Percentiles rank a stretch among this genome's conserved stretches.
Conservation (phyloP, 768 basidiomycete genomes). For the Austroboletus eburneus region DNA sequence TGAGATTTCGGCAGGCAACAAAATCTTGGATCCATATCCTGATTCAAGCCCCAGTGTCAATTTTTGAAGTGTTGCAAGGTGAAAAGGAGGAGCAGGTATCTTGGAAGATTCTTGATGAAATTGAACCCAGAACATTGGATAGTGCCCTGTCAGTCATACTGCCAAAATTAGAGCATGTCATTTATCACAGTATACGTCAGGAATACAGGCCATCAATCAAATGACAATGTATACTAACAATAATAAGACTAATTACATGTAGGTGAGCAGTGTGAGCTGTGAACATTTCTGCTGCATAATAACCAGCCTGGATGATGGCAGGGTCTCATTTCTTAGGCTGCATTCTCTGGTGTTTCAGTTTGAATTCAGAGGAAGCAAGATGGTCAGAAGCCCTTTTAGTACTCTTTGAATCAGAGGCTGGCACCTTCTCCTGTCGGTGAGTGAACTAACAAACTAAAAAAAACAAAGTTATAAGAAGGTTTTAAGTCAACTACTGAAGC, state of each 20-base stretch:
- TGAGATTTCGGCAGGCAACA: neutral
- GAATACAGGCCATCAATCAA: neutral
- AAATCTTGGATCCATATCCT: neutral
- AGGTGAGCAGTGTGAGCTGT: neutral
- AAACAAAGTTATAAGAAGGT: neutral
- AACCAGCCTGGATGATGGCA: neutral
- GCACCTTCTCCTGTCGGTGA: neutral
- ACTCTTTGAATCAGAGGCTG: neutral
- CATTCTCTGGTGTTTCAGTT: neutral
- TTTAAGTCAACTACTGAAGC: too few relatives aligned
- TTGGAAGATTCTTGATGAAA: conserved; percentile 11
- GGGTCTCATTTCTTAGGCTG: neutral
- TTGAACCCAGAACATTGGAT: conserved; percentile 10
- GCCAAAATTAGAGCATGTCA: conserved; percentile 1
- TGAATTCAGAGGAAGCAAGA: neutral
- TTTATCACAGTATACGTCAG: neutral
- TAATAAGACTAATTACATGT: neutral
- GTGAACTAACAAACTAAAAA: neutral
- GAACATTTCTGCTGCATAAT: neutral
- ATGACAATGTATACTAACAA: neutral
- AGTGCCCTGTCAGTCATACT: neutral
- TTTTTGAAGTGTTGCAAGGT: conserved; percentile 6
- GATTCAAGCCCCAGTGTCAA: conserved; percentile 9
- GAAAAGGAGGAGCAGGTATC: conserved; percentile 4
- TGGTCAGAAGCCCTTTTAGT: neutral